A percentile compares a stretch with the other conserved stretches of the same genome.
These are phyloP conservation scores for Penicillium sp. DNA, from an alignment of 2,329 filamentous ascomycete genomes.

Conservation along the genomic window DNA sequence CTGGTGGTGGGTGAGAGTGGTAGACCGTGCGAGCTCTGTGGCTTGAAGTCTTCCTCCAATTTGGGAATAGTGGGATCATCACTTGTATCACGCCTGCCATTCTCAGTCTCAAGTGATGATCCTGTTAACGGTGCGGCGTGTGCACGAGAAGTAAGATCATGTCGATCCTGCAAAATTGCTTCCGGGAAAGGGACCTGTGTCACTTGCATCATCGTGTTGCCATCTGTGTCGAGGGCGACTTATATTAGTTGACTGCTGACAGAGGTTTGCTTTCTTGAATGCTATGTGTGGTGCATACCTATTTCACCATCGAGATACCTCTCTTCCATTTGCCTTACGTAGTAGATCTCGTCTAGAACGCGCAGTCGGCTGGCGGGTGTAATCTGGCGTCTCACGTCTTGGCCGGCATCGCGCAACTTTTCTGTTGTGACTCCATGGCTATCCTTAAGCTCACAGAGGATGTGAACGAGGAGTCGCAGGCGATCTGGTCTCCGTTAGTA, in stretches of 20 bases:
- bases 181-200: slow-evolving; percentile 22
- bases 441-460: slow-evolving; percentile 37
- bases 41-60: slow-evolving; percentile 9
- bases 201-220: slow-evolving; percentile 21
- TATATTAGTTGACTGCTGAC: not conserved
- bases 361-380: slow-evolving; percentile 29
- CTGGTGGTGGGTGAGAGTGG: slow-evolving; percentile 25
- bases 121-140: slow-evolving; percentile 8
- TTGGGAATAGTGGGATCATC: not conserved
- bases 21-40: slow-evolving; percentile 2
- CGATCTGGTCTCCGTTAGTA: slow-evolving; percentile 24
- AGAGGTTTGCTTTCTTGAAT: not conserved
- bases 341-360: slow-evolving; percentile 39
- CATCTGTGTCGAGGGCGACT: slow-evolving; percentile 11
- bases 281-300: slow-evolving; percentile 19
- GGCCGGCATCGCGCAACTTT: slow-evolving; percentile 36
- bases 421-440: slow-evolving; percentile 36
- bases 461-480: slow-evolving; percentile 35
- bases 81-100: slow-evolving; percentile 4
- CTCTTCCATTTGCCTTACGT: slow-evolving; percentile 36
- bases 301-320: slow-evolving; percentile 31
- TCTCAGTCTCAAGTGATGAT: not conserved
- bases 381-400: slow-evolving; percentile 37
- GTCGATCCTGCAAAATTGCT: slow-evolving; percentile 11
- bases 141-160: slow-evolving; percentile 7